Conservation (phyloP, 345 rosid genomes). For the Rhizophora apiculata region DNA sequence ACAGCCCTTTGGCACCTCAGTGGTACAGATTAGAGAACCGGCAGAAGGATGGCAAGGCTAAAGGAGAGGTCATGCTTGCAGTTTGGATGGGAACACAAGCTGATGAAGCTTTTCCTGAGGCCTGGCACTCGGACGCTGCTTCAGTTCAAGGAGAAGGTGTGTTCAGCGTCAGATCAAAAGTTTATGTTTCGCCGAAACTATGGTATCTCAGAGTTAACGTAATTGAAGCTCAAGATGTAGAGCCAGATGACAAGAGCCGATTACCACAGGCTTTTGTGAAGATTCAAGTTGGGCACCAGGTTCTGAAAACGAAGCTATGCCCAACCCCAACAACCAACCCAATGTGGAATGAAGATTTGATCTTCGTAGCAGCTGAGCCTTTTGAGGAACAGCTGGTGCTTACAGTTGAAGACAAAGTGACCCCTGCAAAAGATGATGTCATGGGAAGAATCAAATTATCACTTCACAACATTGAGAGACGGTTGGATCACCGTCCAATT, state of each 20-base stretch:
- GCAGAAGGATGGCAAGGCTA: constrained; percentile 17
- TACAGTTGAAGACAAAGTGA: constrained; percentile 24
- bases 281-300: constrained; percentile 30
- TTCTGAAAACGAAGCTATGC: constrained; percentile 27
- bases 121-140: constrained; percentile 33
- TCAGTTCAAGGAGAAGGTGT: constrained; percentile 28
- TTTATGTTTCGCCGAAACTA: constrained; percentile 32
- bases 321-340: constrained; percentile 27
- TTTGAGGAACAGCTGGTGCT: constrained; percentile 29
- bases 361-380: constrained; percentile 33
- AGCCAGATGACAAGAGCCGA: constrained; percentile 22
- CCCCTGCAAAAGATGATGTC: constrained; percentile 25
- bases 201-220: constrained; percentile 35
- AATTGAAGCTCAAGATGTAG: constrained; percentile 35
- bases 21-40: constrained; percentile 30
- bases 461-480: constrained; percentile 25
- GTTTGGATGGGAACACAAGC: constrained; percentile 41
- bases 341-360: constrained; percentile 32
- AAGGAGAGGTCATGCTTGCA: constrained; percentile 33
- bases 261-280: constrained; percentile 28
- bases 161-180: constrained; percentile 27
- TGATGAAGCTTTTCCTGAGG: constrained; percentile 34
- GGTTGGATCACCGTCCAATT: constrained; percentile 29
- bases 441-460: constrained; percentile 15
- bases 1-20: constrained; percentile 33